Evolutionary conservation across 495 filamentous ascomycete genomes (phyloP).

Genomic region (Penicillium herquei): DNA sequence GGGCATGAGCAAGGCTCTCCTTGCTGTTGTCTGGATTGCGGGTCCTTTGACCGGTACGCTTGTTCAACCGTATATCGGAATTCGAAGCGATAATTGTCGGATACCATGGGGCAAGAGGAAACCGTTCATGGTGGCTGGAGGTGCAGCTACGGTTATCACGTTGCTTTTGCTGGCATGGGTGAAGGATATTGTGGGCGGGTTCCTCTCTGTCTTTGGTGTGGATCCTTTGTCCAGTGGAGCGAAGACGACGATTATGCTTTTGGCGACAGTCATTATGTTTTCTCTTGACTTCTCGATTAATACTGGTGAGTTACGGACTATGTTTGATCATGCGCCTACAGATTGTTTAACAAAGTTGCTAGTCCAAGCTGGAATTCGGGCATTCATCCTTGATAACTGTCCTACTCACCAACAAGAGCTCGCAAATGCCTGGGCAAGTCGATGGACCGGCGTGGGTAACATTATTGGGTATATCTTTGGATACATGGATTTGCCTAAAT

Average conservation of each 20-base stretch:
- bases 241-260: slow-evolving; percentile 59
- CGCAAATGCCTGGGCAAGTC: slow-evolving; percentile 85
- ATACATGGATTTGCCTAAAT: slow-evolving; percentile 69
- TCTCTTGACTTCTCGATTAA: slow-evolving; percentile 90
- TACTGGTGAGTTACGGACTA: slow-evolving; percentile 57
- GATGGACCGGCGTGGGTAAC: slow-evolving; percentile 78
- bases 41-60: slow-evolving; percentile 81
- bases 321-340: background rate
- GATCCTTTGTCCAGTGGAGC: slow-evolving; percentile 58
- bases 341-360: too few species aligned
- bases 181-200: slow-evolving; percentile 68
- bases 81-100: slow-evolving; percentile 84
- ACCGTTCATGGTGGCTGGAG: slow-evolving; percentile 82
- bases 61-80: slow-evolving; percentile 92
- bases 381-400: slow-evolving; percentile 87
- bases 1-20: slow-evolving; percentile 87
- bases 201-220: slow-evolving; percentile 70
- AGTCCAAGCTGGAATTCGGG: slow-evolving; percentile 86
- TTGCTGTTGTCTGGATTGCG: slow-evolving; percentile 92
- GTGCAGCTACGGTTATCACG: slow-evolving; percentile 67
- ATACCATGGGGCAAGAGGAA: slow-evolving; percentile 78
- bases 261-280: slow-evolving; percentile 81
- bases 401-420: slow-evolving; percentile 87
- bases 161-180: slow-evolving; percentile 81
- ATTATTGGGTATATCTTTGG: slow-evolving; percentile 83